phyloP scores from a whole-genome alignment of 305 asterid species.

The Ilex paraguariensis region DNA sequence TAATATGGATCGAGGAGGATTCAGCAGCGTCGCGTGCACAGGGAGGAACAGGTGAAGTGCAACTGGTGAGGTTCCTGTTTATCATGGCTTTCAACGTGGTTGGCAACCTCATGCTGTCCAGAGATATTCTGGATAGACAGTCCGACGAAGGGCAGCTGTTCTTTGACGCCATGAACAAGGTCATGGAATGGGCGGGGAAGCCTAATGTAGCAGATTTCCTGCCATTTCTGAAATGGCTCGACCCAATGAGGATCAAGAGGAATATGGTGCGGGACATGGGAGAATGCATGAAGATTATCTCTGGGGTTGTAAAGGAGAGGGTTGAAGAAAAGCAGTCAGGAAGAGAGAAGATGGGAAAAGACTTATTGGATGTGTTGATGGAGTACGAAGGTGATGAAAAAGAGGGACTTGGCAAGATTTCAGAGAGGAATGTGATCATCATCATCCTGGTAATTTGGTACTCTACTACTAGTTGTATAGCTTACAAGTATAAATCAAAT shows the following conservation, averaged over 20 bases:
- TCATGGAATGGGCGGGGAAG: conserved; percentile 25
- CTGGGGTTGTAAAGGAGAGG: conserved; percentile 28
- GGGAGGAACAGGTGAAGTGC: neutral
- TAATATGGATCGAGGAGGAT: conserved; percentile 9
- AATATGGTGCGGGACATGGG: conserved; percentile 28
- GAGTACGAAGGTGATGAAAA: neutral
- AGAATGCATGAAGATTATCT: conserved; percentile 28
- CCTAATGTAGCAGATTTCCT: conserved; percentile 36
- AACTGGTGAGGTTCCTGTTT: conserved; percentile 22
- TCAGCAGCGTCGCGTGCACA: neutral
- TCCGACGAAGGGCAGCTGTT: conserved; percentile 39
- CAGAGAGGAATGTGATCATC: neutral
- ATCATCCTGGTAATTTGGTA: neutral
- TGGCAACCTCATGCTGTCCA: conserved; percentile 45
- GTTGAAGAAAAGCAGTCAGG: neutral
- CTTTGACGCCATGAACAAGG: conserved; percentile 36
- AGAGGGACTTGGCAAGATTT: neutral
- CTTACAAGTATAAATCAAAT: neutral
- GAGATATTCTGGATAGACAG: conserved; percentile 34
- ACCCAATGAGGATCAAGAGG: conserved; percentile 39
- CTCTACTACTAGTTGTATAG: no score
- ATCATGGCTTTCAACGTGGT: conserved; percentile 49
- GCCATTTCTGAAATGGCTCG: conserved; percentile 41
- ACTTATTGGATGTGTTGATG: neutral
- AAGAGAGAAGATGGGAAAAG: neutral